A percentile compares a stretch with the other conserved stretches of the same genome.
These are phyloP conservation scores for Papiliotrema nemorosa DNA, from an alignment of 1,284 basidiomycete species.

Conservation along the genomic window DNA sequence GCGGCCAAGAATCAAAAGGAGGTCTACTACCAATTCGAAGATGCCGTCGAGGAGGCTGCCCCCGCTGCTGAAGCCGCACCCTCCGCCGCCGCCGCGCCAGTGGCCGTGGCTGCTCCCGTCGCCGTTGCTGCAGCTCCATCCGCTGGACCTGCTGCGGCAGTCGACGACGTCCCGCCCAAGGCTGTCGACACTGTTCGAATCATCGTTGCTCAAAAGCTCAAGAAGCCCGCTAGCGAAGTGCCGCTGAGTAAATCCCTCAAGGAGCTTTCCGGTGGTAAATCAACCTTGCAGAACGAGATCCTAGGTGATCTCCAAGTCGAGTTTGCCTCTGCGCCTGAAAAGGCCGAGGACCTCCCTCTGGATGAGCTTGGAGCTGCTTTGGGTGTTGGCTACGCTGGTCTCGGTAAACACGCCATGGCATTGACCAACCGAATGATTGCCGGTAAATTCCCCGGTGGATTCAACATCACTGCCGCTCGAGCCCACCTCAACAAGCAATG, in stretches of 20 bases:
- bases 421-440: conserved; percentile 88
- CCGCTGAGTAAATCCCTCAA: conserved; percentile 95
- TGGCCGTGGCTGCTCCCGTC: conserved; percentile 54
- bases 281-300: conserved; percentile 95
- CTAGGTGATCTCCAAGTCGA: conserved; percentile 88
- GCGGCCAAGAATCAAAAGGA: conserved; percentile 94
- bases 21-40: conserved; percentile 97
- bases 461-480: conserved; percentile 93
- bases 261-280: conserved; percentile 97
- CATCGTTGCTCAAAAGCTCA: conserved; percentile 96
- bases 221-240: conserved; percentile 87
- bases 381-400: conserved; percentile 69
- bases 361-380: conserved; percentile 91
- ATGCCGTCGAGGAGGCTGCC: conserved; percentile 58
- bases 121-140: conserved; percentile 54
- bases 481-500: conserved; percentile 81
- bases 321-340: conserved; percentile 88
- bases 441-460: conserved; percentile 97
- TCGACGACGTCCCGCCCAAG: conserved; percentile 83
- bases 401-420: conserved; percentile 93
- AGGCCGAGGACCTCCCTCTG: conserved; percentile 92
- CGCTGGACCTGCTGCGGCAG: conserved; percentile 63
- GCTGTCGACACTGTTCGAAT: conserved; percentile 82
- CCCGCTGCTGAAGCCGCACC: conserved; percentile 53
- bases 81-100: conserved; percentile 49